Base-by-base conservation (phyloP, 495 filamentous ascomycete genomes). In the Gamarada debralockiae region DNA sequence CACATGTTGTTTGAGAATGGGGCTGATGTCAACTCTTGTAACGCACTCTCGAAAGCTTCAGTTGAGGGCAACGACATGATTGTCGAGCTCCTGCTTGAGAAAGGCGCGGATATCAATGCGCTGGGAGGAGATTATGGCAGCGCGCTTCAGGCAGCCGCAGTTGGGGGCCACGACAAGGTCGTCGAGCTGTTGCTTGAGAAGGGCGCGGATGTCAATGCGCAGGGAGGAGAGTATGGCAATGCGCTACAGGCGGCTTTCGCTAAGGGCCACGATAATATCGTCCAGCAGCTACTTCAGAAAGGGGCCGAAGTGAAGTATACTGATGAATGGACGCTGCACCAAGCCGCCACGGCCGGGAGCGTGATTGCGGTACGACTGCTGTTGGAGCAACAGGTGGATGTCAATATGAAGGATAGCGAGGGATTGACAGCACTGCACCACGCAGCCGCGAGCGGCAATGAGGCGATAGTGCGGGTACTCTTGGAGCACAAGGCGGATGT, bases 281-380 rank as follows among this genome's bases (percentile, higher is more conserved):
- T 64, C 1, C 12, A 52, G 24, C 20, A 63, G 34, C 23, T 61
- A 22, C 47, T 64, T 0, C 33, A 23, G n/a, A 27, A 41, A 15
- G 48, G 48, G 7, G 64, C 59, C 10, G 25, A 66, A 10, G 53
- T 66, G 15, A 60, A 66, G 5, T 25, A 56, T 24, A 56, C 54
- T 12, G 41, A 29, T 29, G 10, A n/a, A n/a, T n/a, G n/a, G n/a
- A n/a, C n/a, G n/a, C n/a, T n/a, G n/a, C n/a, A n/a, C n/a, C n/a
- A n/a, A n/a, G n/a, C n/a, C n/a, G n/a, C n/a, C n/a, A n/a, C n/a
- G n/a, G n/a, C n/a, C n/a, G n/a, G n/a, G n/a, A n/a, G n/a, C n/a
- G n/a, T n/a, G n/a, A n/a, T n/a, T n/a, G n/a, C n/a, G n/a, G n/a
- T n/a, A n/a, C n/a, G n/a, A n/a, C n/a, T n/a, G n/a, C n/a, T n/a